Percentiles rank a stretch among this genome's conserved stretches.
These are phyloP conservation scores for Microcyclospora tardicrescens DNA, from an alignment of 2,329 filamentous ascomycete genomes.

Conservation along the genomic window DNA sequence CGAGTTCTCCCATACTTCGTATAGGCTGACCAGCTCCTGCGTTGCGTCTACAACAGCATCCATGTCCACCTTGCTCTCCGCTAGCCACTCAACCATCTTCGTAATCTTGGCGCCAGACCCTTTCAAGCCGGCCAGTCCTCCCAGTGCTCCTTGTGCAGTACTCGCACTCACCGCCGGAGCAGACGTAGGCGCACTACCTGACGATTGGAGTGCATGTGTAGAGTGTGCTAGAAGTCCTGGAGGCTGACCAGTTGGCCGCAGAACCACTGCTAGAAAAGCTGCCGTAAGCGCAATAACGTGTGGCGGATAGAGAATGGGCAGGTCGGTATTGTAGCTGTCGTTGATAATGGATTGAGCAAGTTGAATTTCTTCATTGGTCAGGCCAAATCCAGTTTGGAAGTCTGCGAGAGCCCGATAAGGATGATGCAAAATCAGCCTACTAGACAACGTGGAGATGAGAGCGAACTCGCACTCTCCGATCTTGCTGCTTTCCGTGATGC, in stretches of 20 bases:
- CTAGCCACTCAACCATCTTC: conserved; percentile 62
- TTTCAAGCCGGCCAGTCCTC: conserved; percentile 20
- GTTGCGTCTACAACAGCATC: conserved; percentile 76
- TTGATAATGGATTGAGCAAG: conserved; percentile 77
- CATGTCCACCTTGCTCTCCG: conserved; percentile 75
- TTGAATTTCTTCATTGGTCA: conserved; percentile 65
- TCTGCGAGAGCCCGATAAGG: conserved; percentile 72
- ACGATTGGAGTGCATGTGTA: conserved; percentile 14
- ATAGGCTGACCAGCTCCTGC: conserved; percentile 82
- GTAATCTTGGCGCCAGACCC: conserved; percentile 25
- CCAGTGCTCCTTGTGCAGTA: conserved; percentile 25
- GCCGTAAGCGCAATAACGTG: conserved; percentile 79
- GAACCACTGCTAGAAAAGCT: conserved; percentile 69
- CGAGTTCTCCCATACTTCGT: conserved; percentile 57
- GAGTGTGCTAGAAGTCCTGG: conserved; percentile 33
- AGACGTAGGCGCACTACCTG: not conserved
- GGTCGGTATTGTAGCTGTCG: conserved; percentile 82
- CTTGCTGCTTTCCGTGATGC: conserved; percentile 64
- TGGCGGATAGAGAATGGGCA: conserved; percentile 76
- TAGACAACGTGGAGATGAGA: conserved; percentile 81
- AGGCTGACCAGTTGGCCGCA: conserved; percentile 48
- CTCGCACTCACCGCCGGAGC: conserved; percentile 7
- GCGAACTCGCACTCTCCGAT: conserved; percentile 91
- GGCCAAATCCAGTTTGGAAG: conserved; percentile 53
- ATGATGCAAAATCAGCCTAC: conserved; percentile 79